These are phyloP conservation scores for Neohortaea acidophila DNA, from an alignment of 495 filamentous ascomycete genomes.

Conservation along the genomic window DNA sequence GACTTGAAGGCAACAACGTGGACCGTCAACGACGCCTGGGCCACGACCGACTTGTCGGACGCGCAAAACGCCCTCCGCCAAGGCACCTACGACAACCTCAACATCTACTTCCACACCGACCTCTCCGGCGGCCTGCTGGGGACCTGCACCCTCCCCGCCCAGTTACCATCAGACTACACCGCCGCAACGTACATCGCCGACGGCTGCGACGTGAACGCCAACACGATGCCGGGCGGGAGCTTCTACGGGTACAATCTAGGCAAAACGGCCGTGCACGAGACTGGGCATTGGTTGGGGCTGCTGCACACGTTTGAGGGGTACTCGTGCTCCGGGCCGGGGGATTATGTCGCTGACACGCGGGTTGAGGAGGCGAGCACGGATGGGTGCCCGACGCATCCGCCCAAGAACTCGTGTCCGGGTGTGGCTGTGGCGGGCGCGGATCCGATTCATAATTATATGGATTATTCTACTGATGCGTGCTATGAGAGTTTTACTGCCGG, in stretches of 20 bases:
- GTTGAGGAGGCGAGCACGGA: constrained; percentile 35
- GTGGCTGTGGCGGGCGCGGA: constrained; percentile 31
- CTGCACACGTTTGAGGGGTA: constrained; percentile 52
- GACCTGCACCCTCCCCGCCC: constrained; percentile 36
- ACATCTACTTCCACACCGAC: constrained; percentile 47
- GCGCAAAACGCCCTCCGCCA: constrained; percentile 47
- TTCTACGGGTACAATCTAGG: constrained; percentile 41
- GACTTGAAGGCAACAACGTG: constrained; percentile 34
- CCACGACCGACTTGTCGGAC: constrained; percentile 29
- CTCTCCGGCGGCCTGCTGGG: constrained; percentile 37
- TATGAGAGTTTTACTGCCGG: constrained; percentile 22
- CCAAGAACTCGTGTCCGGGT: constrained; percentile 37
- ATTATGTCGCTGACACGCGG: constrained; percentile 45
- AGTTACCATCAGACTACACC: constrained; percentile 18
- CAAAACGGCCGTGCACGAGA: constrained; percentile 46
- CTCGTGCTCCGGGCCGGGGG: constrained; percentile 38
- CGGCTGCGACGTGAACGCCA: constrained; percentile 43
- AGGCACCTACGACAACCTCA: constrained; percentile 45
- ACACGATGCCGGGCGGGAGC: constrained; percentile 39
- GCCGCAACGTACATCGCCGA: constrained; percentile 34
- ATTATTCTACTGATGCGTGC: constrained; percentile 42
- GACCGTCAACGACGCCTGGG: constrained; percentile 45
- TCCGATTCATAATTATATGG: constrained; percentile 53
- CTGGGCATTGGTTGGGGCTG: constrained; percentile 52
- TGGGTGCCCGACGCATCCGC: constrained; percentile 39